A percentile compares a stretch with the other conserved stretches of the same genome.
Conservation (phyloP, 1,284 basidiomycete species). For the Pisolithus thermaeus region DNA sequence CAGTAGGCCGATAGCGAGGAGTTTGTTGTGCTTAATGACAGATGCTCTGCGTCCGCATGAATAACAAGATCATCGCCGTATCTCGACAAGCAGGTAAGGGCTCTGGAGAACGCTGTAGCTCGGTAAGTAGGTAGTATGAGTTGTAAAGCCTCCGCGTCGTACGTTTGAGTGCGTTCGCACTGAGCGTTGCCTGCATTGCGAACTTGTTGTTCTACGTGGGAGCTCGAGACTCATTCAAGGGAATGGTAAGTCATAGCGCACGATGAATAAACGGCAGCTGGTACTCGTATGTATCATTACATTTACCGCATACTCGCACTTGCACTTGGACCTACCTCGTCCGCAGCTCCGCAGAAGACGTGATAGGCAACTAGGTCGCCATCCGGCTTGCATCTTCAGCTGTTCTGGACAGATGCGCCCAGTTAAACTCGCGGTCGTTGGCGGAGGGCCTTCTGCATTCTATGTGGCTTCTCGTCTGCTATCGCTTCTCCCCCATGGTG, state of each 20-base stretch:
- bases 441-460: conserved; percentile 92
- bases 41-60: conserved; percentile 50
- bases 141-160: conserved; percentile 15
- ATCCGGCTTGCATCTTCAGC: neutral
- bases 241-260: too few species aligned
- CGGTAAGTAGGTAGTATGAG: conserved; percentile 13
- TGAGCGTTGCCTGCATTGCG: conserved; percentile 45
- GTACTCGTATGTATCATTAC: too few species aligned
- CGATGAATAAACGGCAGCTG: too few species aligned
- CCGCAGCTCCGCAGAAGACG: too few species aligned
- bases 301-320: too few species aligned
- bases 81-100: conserved; percentile 66
- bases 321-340: neutral
- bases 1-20: conserved; percentile 74
- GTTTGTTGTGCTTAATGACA: conserved; percentile 69
- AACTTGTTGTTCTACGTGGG: conserved; percentile 1
- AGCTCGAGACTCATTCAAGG: neutral
- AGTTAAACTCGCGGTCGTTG: conserved; percentile 75
- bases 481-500: conserved; percentile 47
- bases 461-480: conserved; percentile 86
- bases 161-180: conserved; percentile 44
- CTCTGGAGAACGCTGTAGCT: conserved; percentile 60
- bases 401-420: neutral
- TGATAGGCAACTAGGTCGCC: too few species aligned
- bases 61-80: conserved; percentile 76